Base-by-base conservation (phyloP, 306 rosid species). In the Quercus glauca region DNA sequence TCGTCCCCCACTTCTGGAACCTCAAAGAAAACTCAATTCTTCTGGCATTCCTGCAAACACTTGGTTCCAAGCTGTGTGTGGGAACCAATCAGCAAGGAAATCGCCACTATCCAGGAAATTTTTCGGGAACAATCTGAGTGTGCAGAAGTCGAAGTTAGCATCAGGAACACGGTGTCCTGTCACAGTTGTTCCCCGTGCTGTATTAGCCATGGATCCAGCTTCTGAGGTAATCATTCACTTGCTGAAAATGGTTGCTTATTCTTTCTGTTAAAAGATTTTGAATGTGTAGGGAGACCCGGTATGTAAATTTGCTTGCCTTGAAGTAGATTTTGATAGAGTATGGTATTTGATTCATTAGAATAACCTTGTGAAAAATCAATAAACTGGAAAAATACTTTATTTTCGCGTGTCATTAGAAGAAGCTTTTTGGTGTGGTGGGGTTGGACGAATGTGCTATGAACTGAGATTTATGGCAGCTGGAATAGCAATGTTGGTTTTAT, bases 11-110 rank as follows among this genome's bases (percentile, higher is more conserved):
- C 88, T 85, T 75, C 82, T 78, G 13, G 87, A 88, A 80, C 79
- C 75, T 79, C 90, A 72, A 81, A 88, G 92, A 77, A 93, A 91
- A 83, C 80, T 83, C 73, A 81, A 81, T 82, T 82, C 91, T 88
- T 85, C 87, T 53, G 87, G 90, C 59, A 77, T 83, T 78, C 83
- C 88, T 35, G 63, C 88, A 10, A 85, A 77, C 83, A 75, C 88
- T 72, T 88, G 89, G 75, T 88, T 84, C 51, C 91, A 78, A 80
- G 78, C 86, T 1, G 65, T 69, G 73, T 71, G 86, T 55, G 83
- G 71, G 55, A 87, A 87, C 52, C 91, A 86, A 87, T 92, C 83
- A 68, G 29, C 78, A 17, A 83, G 77, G 85, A 92, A 82, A 74
- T 82, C 80, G 13, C 81, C 75, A 10, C 56, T 86, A 10, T 82